Evolutionary conservation across 805 yeast species (phyloP).

Genomic region (Candida takata): DNA sequence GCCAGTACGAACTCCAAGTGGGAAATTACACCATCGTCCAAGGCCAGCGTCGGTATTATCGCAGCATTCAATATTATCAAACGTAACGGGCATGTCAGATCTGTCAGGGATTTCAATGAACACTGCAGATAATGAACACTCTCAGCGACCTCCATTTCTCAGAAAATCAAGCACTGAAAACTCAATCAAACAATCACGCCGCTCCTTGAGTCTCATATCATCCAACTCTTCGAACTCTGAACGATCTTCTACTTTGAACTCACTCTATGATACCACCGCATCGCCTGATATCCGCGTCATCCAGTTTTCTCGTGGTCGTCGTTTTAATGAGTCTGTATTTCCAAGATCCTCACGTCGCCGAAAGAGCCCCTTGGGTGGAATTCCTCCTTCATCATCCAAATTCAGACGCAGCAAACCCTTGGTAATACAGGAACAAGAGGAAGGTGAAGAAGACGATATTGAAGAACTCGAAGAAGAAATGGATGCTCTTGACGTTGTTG

Average conservation of each 20-base stretch:
- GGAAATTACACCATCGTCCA: constrained; percentile 7
- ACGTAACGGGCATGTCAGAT: constrained; percentile 42
- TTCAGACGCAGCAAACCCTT: constrained; percentile 12
- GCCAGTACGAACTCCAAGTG: constrained; percentile 9
- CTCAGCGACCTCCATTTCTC: constrained; percentile 16
- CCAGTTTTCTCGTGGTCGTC: constrained; percentile 15
- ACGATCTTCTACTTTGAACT: constrained; percentile 32
- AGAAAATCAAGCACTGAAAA: constrained; percentile 19
- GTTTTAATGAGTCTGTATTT: constrained; percentile 18
- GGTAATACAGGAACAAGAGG: constrained; percentile 22
- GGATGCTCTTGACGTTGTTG: constrained; percentile 16
- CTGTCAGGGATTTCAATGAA: constrained; percentile 31
- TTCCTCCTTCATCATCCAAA: constrained; percentile 14
- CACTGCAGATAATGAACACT: constrained; percentile 8
- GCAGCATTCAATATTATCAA: constrained; percentile 41
- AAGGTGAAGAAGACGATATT: constrained; percentile 12
- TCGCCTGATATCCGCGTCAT: constrained; percentile 24
- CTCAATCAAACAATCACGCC: constrained; percentile 22
- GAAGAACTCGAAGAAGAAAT: constrained; percentile 19
- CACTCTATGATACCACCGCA: constrained; percentile 31
- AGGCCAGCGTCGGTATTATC: constrained; percentile 50
- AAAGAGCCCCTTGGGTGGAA: constrained; percentile 23
- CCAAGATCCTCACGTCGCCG: constrained; percentile 20
- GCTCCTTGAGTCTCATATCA: constrained; percentile 31
- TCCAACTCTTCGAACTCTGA: constrained; percentile 34